phyloP scores from a whole-genome alignment of 2,329 filamentous ascomycete species.

The Trichoderma sp. region DNA sequence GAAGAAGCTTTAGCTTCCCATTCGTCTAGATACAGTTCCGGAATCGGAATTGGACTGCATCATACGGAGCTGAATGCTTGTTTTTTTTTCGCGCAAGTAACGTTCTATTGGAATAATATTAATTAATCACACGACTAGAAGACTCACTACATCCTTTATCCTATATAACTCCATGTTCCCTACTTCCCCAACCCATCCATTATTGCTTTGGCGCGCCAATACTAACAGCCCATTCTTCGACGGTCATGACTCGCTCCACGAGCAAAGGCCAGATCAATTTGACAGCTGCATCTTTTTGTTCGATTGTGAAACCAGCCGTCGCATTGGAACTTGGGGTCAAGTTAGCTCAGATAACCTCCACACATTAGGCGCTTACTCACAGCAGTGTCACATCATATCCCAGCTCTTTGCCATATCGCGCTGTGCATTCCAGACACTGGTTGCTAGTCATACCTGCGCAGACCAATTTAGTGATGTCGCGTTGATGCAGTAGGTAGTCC shows the following conservation, averaged over 20 bases:
- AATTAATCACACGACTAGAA: not conserved
- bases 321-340: not conserved
- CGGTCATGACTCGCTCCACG: not conserved
- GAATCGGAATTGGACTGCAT: not conserved
- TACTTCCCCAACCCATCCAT: not conserved
- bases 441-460: conserved; percentile 20
- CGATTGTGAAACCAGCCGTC: not conserved
- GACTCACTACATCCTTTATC: not conserved
- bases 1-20: not conserved
- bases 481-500: not conserved
- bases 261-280: not conserved
- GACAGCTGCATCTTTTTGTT: not conserved
- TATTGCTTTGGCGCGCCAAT: not conserved
- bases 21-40: not conserved
- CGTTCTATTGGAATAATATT: not conserved
- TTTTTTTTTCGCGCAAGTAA: not conserved
- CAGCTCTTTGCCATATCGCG: conserved; percentile 20
- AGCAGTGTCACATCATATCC: not conserved
- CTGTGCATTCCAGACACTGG: conserved; percentile 21
- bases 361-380: not conserved
- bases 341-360: not conserved
- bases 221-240: not conserved
- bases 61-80: not conserved
- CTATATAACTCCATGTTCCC: not conserved
- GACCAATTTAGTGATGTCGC: conserved; percentile 20